A percentile compares a stretch with the other conserved stretches of the same genome.
Conservation (phyloP, 257 asterid genomes). For the Rhazya stricta region DNA sequence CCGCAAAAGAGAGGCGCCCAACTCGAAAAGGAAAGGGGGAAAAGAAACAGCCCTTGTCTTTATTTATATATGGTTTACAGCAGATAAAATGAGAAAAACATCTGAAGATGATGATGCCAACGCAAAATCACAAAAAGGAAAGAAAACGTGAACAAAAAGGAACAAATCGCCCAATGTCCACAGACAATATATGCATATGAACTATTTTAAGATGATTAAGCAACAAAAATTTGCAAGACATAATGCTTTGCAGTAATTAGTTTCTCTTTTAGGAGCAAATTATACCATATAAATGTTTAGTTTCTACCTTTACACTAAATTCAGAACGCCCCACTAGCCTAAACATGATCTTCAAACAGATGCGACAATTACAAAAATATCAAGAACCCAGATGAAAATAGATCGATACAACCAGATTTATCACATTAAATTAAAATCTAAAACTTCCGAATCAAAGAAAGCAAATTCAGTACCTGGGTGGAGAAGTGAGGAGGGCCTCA, state of each 20-base stretch:
- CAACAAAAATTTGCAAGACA: neutral
- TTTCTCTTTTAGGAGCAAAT: neutral
- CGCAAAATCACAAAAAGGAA: neutral
- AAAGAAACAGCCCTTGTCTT: neutral
- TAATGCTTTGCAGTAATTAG: neutral
- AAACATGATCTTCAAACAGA: neutral
- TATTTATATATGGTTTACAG: neutral
- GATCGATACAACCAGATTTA: neutral
- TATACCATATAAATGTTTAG: neutral
- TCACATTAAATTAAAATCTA: neutral
- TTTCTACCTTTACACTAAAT: neutral
- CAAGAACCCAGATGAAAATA: conserved; percentile 16
- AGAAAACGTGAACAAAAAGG: neutral
- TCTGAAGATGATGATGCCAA: neutral
- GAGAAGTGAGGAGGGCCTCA: conserved; percentile 13
- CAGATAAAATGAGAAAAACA: neutral
- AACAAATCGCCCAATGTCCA: neutral
- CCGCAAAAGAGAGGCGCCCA: neutral
- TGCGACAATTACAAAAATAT: neutral
- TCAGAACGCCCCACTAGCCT: neutral
- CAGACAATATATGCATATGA: neutral
- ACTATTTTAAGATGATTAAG: neutral
- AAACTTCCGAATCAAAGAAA: neutral
- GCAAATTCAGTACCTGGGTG: conserved; percentile 9
- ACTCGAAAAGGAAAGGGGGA: neutral